These are phyloP conservation scores for Pleurotus cornucopiae DNA, from an alignment of 768 basidiomycete genomes.

Conservation along the genomic window DNA sequence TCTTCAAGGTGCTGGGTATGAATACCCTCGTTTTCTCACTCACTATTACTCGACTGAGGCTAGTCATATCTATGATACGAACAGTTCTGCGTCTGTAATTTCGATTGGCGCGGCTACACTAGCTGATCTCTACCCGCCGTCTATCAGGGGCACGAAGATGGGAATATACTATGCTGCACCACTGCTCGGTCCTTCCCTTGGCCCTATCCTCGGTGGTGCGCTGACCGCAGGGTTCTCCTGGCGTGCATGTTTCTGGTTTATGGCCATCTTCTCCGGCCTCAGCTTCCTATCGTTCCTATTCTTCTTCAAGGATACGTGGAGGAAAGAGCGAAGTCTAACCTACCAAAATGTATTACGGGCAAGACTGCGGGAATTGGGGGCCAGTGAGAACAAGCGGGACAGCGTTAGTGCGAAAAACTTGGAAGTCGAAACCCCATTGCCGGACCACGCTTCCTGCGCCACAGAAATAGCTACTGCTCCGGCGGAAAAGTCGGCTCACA, in stretches of 20 bases:
- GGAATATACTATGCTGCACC: slow-evolving; percentile 80
- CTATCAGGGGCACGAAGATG: slow-evolving; percentile 74
- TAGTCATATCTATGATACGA: background rate
- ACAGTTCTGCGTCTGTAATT: slow-evolving; percentile 62
- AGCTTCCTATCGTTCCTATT: slow-evolving; percentile 55
- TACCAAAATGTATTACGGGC: slow-evolving; percentile 62
- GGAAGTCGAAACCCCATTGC: slow-evolving; percentile 1
- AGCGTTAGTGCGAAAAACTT: slow-evolving; percentile 66
- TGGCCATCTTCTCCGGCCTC: slow-evolving; percentile 56
- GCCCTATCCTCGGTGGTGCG: slow-evolving; percentile 68
- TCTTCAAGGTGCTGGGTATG: slow-evolving; percentile 62
- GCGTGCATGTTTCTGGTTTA: slow-evolving; percentile 83
- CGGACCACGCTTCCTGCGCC: slow-evolving; percentile 8
- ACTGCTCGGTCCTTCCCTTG: slow-evolving; percentile 69
- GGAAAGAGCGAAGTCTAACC: slow-evolving; percentile 73
- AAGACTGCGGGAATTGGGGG: slow-evolving; percentile 14
- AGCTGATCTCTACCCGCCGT: slow-evolving; percentile 73
- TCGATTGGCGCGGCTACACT: slow-evolving; percentile 74
- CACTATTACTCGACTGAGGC: background rate
- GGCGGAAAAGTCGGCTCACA: background rate
- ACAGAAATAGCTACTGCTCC: background rate
- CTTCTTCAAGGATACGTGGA: slow-evolving; percentile 80
- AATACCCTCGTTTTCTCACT: background rate
- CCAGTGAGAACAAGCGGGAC: slow-evolving; percentile 56
- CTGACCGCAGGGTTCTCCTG: slow-evolving; percentile 67